Percentiles rank a stretch among this genome's conserved stretches.
phyloP scores from a whole-genome alignment of 306 rosid genomes.

The Styphnolobium japonicum region DNA sequence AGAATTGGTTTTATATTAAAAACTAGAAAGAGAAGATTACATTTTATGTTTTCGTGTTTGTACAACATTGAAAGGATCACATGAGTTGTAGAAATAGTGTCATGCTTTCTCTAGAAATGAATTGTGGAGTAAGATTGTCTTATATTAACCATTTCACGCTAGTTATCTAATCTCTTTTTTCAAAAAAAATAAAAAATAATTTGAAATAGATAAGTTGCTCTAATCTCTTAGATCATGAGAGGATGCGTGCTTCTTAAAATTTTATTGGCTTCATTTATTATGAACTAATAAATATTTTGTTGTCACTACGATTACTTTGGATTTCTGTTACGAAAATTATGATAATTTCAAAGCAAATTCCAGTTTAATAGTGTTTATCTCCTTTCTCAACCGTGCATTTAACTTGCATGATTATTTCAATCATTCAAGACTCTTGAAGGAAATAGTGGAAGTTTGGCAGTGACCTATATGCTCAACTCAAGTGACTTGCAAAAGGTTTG shows the following conservation, averaged over 20 bases:
- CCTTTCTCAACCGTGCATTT: neutral
- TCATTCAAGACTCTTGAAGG: neutral
- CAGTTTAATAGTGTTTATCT: neutral
- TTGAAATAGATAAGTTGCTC: neutral
- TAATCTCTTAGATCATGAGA: neutral
- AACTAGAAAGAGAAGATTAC: neutral
- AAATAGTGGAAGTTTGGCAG: neutral
- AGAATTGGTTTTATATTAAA: neutral
- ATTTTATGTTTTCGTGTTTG: neutral
- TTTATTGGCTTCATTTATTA: neutral
- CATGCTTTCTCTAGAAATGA: neutral
- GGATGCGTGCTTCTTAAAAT: neutral
- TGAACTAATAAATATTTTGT: too few species aligned
- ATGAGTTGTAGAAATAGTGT: neutral
- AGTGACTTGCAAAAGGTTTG: neutral
- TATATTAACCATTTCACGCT: neutral
- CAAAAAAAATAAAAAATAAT: too few species aligned
- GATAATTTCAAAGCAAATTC: neutral
- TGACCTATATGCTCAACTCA: neutral
- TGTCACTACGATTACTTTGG: neutral
- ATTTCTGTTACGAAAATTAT: neutral
- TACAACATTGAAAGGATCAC: neutral
- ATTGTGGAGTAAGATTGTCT: neutral
- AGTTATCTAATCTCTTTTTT: neutral
- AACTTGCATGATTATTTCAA: neutral